Evolutionary conservation across 192 early-diverging fungal species (phyloP).

Genomic region (Coemansia sp.): DNA sequence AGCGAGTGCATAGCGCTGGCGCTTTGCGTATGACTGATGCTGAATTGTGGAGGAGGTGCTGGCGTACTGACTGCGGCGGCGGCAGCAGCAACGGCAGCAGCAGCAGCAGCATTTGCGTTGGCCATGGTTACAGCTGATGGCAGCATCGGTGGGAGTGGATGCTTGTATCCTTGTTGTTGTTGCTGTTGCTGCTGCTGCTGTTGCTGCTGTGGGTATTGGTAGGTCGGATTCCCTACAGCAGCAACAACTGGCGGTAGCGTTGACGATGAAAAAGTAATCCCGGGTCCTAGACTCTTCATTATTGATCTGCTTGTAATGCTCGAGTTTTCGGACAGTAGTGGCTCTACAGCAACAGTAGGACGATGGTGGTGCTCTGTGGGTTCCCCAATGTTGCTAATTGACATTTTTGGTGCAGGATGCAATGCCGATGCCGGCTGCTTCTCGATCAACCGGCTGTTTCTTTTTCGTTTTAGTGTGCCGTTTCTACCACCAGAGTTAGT

Average conservation of each 20-base stretch:
- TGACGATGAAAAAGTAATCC: not conserved
- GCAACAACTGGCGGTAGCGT: not conserved
- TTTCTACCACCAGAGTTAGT: not conserved
- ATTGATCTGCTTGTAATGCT: not conserved
- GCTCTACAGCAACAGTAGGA: not conserved
- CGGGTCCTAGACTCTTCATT: not conserved
- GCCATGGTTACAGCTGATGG: not conserved
- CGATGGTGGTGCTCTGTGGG: not conserved
- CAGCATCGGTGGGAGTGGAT: slow-evolving; percentile 1
- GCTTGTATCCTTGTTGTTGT: not conserved
- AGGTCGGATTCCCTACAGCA: not conserved
- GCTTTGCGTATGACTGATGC: not conserved
- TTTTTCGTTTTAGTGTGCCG: not conserved
- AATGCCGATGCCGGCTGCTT: not conserved
- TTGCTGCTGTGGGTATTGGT: not conserved
- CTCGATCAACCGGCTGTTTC: not conserved
- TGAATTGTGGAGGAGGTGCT: not conserved
- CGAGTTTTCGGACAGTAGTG: not conserved
- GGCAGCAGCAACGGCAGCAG: not conserved
- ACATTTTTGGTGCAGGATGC: not conserved
- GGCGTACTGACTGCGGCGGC: not conserved
- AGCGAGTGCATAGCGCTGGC: not conserved
- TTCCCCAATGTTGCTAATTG: not conserved
- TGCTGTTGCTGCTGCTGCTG: not conserved
- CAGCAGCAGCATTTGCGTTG: not conserved